These are phyloP conservation scores for Cladosporium velox DNA, from an alignment of 2,329 filamentous ascomycete species.

Conservation along the genomic window DNA sequence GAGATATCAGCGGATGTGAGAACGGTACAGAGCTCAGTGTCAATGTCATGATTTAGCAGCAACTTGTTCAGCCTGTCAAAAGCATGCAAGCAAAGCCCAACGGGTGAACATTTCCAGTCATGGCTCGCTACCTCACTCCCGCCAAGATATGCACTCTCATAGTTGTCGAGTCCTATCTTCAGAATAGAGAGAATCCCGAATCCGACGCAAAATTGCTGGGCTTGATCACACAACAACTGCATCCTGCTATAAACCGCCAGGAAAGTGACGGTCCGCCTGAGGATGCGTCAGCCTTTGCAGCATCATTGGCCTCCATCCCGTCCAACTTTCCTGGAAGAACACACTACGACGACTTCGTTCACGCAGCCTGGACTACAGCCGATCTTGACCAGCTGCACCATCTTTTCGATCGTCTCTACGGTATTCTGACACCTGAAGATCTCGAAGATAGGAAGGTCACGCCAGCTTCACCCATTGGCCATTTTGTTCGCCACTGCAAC, in stretches of 20 bases:
- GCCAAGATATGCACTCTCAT: constrained; percentile 81
- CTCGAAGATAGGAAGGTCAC: constrained; percentile 52
- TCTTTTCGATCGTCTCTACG: constrained; percentile 60
- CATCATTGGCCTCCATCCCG: constrained; percentile 21
- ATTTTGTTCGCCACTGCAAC: constrained; percentile 73
- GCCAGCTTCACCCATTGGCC: constrained; percentile 75
- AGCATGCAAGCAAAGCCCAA: constrained; percentile 24
- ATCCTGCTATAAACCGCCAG: constrained; percentile 24
- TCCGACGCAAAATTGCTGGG: constrained; percentile 59
- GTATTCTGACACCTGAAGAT: constrained; percentile 40
- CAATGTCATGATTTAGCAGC: neutral
- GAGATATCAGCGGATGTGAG: neutral
- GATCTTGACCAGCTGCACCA: constrained; percentile 76
- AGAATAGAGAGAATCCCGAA: constrained; percentile 11
- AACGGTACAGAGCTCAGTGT: neutral
- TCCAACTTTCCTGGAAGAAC: constrained; percentile 67
- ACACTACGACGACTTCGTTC: constrained; percentile 86
- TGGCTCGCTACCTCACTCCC: constrained; percentile 85
- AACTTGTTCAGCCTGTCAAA: neutral
- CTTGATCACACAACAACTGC: constrained; percentile 61
- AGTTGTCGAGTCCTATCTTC: constrained; percentile 73
- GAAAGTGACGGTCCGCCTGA: constrained; percentile 46
- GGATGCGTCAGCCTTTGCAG: constrained; percentile 43
- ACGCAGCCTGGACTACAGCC: constrained; percentile 79
- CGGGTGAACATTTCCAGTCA: constrained; percentile 40